phyloP scores from a whole-genome alignment of 495 filamentous ascomycete genomes.

The Aspergillus baeticus region DNA sequence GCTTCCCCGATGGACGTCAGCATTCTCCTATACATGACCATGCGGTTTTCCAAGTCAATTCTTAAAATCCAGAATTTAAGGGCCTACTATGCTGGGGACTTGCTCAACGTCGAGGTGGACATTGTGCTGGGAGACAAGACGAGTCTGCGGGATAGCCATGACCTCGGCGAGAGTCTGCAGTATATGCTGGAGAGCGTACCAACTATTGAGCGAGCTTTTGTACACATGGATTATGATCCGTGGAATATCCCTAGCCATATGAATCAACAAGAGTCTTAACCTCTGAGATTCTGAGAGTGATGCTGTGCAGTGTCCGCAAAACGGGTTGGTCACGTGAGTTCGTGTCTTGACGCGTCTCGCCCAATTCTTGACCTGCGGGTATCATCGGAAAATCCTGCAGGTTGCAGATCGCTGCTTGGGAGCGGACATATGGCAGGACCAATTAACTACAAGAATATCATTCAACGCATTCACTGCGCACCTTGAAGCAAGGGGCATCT shows the following conservation, averaged over 20 bases:
- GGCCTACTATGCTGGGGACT: constrained; percentile 87
- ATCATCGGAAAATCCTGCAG: no score
- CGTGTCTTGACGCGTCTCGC: not conserved
- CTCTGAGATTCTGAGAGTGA: not conserved
- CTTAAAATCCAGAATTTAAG: constrained; percentile 84
- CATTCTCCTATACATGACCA: constrained; percentile 84
- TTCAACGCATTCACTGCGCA: no score
- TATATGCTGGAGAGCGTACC: constrained; percentile 90
- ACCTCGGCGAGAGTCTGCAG: constrained; percentile 83
- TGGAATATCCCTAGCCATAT: constrained; percentile 87
- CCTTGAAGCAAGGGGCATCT: no score
- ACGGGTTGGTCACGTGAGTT: constrained; percentile 1
- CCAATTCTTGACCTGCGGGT: not conserved
- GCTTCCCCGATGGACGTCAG: constrained; percentile 80
- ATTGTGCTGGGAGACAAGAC: constrained; percentile 80
- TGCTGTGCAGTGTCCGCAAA: no score
- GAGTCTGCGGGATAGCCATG: constrained; percentile 80
- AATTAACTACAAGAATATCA: no score
- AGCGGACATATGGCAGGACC: no score
- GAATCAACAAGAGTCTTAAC: constrained; percentile 51
- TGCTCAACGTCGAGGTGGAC: constrained; percentile 82
- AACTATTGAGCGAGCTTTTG: constrained; percentile 66
- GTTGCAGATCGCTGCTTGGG: not conserved
- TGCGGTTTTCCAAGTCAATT: constrained; percentile 90
- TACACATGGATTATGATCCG: constrained; percentile 79